A percentile compares a stretch with the other conserved stretches of the same genome.
Conservation (phyloP, 148 eudicot species). For the Salicornia ramosissima region DNA sequence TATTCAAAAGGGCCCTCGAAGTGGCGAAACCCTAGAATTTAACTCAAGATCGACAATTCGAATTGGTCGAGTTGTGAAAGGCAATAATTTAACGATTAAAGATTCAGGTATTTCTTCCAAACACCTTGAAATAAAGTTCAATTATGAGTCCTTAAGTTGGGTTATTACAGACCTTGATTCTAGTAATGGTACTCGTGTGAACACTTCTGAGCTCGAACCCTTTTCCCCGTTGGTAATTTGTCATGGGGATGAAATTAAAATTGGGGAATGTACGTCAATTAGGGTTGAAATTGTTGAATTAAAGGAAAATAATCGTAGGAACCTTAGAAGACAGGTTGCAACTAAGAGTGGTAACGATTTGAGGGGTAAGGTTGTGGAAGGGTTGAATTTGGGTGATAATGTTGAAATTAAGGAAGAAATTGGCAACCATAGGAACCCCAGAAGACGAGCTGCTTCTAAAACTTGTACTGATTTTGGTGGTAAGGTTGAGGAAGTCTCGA, state of each 20-base stretch:
- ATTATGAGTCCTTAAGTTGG: conserved; percentile 39
- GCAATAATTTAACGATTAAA: conserved; percentile 62
- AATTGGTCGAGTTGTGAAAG: conserved; percentile 57
- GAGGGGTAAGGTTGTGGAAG: conserved; percentile 10
- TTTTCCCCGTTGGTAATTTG: conserved; percentile 26
- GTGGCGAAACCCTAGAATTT: conserved; percentile 58
- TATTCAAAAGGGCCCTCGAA: conserved; percentile 62
- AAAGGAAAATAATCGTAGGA: conserved; percentile 22
- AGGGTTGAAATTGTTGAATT: conserved; percentile 30
- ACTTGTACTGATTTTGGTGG: conserved; percentile 14
- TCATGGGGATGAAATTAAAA: conserved; percentile 48
- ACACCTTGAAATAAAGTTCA: conserved; percentile 46
- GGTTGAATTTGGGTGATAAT: conserved; percentile 34
- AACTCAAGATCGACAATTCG: conserved; percentile 29
- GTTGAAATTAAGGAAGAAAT: conserved; percentile 16
- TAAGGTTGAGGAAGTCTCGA: conserved; percentile 24
- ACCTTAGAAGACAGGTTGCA: conserved; percentile 25
- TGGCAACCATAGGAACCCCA: conserved; percentile 25
- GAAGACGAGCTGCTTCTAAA: conserved; percentile 15
- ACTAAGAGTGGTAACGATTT: conserved; percentile 11
- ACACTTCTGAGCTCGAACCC: conserved; percentile 31
- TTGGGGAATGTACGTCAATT: conserved; percentile 63
- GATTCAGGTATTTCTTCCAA: conserved; percentile 77
- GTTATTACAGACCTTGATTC: conserved; percentile 58
- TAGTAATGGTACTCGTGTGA: conserved; percentile 64